phyloP scores from a whole-genome alignment of 371 early-diverging fungal species.

The Syncephalastrum racemosum region DNA sequence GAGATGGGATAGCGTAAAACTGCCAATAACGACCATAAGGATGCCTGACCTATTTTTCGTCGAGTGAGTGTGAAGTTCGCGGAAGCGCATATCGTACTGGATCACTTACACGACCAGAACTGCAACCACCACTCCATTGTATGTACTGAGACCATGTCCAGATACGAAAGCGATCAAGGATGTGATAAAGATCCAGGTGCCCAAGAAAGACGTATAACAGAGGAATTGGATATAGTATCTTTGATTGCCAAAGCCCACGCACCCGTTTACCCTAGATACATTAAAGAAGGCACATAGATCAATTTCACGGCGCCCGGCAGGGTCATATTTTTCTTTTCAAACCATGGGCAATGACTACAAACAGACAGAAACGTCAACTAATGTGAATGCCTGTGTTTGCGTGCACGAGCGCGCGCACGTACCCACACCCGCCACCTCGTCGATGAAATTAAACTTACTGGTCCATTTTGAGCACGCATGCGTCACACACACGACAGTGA shows the following conservation, averaged over 20 bases:
- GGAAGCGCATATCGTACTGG: neutral
- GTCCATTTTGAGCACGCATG: constrained; percentile 63
- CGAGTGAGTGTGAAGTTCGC: neutral
- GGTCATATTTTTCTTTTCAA: constrained; percentile 1
- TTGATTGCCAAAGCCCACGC: constrained; percentile 55
- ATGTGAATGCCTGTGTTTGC: neutral
- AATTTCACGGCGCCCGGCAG: neutral
- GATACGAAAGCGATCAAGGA: constrained; percentile 30
- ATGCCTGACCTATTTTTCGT: constrained; percentile 19
- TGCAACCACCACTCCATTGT: constrained; percentile 26
- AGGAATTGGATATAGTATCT: constrained; percentile 54
- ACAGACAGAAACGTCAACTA: neutral
- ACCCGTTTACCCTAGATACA: constrained; percentile 49
- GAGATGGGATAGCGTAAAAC: constrained; percentile 44
- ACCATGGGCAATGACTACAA: constrained; percentile 61
- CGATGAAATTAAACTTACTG: constrained; percentile 41
- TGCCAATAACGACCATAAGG: constrained; percentile 32
- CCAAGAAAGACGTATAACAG: constrained; percentile 36
- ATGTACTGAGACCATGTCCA: constrained; percentile 20
- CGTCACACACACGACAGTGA: constrained; percentile 62
- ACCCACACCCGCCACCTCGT: neutral
- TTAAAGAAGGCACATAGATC: constrained; percentile 1
- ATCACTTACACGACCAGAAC: constrained; percentile 30
- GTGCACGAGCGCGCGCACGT: neutral
- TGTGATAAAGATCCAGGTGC: constrained; percentile 33